Base-by-base conservation (phyloP, 352 stramenopile species). In the Phytophthora vignae region DNA sequence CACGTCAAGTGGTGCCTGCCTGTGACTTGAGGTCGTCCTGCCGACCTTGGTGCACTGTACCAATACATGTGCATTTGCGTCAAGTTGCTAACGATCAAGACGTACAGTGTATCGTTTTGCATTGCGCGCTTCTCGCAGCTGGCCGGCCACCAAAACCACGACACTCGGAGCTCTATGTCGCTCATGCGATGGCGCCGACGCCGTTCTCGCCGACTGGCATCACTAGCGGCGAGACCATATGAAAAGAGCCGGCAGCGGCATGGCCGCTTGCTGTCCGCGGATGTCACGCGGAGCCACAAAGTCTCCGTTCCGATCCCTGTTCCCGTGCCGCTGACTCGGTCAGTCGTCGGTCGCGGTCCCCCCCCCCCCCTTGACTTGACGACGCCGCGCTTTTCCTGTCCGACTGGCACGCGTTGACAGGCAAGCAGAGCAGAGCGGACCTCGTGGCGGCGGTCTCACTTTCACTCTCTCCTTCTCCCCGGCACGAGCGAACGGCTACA, bases 381-480 rank as follows among this genome's bases (percentile, higher is more conserved):
- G 11, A 17, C 44, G 9, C 48, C 42, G 9, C 40, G 21, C 40
- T 64, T 70, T 64, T 69, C 48, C 67, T 63, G 68, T 75, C 67
- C 67, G 67, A 60, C 64, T 71, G 55, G 55, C 33, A 55, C 27
- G 27, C 25, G 40, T 52, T 54, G 48, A 59, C 48, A 64, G 29
- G 33, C 64, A 66, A 40, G 22, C 52, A 25, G 22, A 25, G 22
- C 22, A 25, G 22, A 25, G 22, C 22, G 22, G 2, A 7, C 49
- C 40, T 14, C 36, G 12, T 42, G 36, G 36, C 1, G 27, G 17
- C 33, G 31, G 31, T 38, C 64, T 73, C 64, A 77, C 64, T 77
- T 66, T 73, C 58, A 70, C 59, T 77, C 69, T 77, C 64, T 42
- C 64, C 65, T 49, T 49, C 65, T 58, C 40, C 56, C 22, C 44